Evolutionary conservation across 495 filamentous ascomycete genomes (phyloP), one percentile per base, ranked within the genome.

Genomic region (Haplographium delicatum): DNA sequence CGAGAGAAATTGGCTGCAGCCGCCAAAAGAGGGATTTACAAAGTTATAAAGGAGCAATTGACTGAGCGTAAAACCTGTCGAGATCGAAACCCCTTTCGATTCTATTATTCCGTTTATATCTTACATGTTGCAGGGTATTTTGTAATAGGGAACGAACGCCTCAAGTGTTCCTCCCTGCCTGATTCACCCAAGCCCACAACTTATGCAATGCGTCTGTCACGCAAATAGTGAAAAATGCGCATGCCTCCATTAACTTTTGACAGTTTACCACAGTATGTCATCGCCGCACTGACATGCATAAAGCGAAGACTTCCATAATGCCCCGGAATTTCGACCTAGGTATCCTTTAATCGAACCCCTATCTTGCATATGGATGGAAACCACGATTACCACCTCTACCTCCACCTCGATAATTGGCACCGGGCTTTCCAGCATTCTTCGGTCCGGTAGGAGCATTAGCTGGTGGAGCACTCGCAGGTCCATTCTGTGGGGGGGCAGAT

Each of bases 361-460:
- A 59, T 15, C 51, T 47, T 16, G 55, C 48, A 65, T 96, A 95
- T 31, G 90, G 90, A 68, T 95, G 89, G 69, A 82, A 95, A 4
- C 88, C 84, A 18, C 85, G 69, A 27, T 68, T 72, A 3, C 77
- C 82, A 46, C 90, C 88, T 49, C 90, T 74, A n/a, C 91, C 89
- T 25, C 94, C 93, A 23, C 93, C 94, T 25, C 93, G 81, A 68
- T 96, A 96, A 66, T 96, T 96, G 1, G 90, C 88, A 5, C 91
- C 91, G 0, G 93, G 91, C 65, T 86, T 86, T 19, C 91, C 90
- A 19, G 91, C 88, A 60, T 98, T 98, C 73, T 95, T 93, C 16
- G 93, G 93, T 5, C 93, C 93, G 1, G 94, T 98, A 0, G 93
- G 93, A 2, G 93, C 93, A 62, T 95, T 95, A 1, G 91, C 86